phyloP scores from a whole-genome alignment of 257 asterid species.

The Cruciata laevipes region DNA sequence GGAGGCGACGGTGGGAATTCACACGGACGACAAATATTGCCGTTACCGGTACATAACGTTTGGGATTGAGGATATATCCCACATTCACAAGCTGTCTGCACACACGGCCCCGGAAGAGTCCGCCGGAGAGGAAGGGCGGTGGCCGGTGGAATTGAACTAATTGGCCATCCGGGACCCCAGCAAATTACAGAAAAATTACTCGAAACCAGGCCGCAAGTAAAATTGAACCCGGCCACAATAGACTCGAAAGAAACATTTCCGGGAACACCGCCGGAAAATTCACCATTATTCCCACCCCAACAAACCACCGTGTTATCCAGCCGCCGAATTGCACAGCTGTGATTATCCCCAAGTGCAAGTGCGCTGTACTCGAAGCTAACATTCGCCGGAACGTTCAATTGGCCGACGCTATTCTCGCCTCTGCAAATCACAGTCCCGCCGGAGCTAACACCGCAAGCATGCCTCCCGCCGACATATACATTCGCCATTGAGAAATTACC shows the following conservation, averaged over 20 bases:
- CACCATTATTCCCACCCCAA: conserved; percentile 83
- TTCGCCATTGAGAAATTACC: conserved; percentile 38
- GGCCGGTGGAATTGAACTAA: conserved; percentile 29
- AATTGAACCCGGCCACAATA: conserved; percentile 57
- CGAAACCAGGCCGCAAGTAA: conserved; percentile 64
- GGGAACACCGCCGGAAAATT: conserved; percentile 22
- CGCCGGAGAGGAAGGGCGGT: conserved; percentile 40
- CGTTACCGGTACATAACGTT: conserved; percentile 56
- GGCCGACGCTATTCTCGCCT: conserved; percentile 52
- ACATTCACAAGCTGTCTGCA: conserved; percentile 41
- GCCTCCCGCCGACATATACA: conserved; percentile 53
- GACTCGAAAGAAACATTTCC: conserved; percentile 53
- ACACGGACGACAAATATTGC: conserved; percentile 68
- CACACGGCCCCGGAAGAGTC: conserved; percentile 73
- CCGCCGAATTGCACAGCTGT: conserved; percentile 57
- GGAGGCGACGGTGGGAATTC: conserved; percentile 28
- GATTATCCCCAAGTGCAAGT: conserved; percentile 55
- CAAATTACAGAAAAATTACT: conserved; percentile 59
- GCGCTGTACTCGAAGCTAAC: conserved; percentile 28
- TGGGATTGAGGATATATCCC: conserved; percentile 60
- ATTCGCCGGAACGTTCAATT: conserved; percentile 46
- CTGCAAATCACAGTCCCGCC: conserved; percentile 48
- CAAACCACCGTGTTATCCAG: conserved; percentile 54
- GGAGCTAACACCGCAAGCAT: conserved; percentile 56
- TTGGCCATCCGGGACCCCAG: conserved; percentile 82